Evolutionary conservation across 129 eudicot genomes (phyloP).

Genomic region (Apium graveolens): DNA sequence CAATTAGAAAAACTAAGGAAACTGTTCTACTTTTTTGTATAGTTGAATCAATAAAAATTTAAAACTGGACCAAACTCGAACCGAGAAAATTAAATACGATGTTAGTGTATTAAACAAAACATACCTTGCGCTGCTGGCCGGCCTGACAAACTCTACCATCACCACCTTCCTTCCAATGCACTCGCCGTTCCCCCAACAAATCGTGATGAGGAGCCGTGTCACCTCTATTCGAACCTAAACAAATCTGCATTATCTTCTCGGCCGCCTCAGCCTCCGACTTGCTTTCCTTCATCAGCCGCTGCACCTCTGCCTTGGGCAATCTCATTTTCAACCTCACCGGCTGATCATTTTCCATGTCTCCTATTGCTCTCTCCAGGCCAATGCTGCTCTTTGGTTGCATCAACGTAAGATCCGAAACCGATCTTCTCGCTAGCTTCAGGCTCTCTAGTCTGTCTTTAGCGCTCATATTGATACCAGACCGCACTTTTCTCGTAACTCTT

Average conservation of each 20-base stretch:
- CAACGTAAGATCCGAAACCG: constrained; percentile 57
- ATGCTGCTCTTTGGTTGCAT: constrained; percentile 32
- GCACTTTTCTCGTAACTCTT: constrained; percentile 37
- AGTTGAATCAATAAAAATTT: not conserved
- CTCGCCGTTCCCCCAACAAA: not conserved
- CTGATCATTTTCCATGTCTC: constrained; percentile 8
- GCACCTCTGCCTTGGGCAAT: constrained; percentile 81
- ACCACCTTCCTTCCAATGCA: not conserved
- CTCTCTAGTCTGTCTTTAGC: constrained; percentile 90
- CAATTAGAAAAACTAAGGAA: not conserved
- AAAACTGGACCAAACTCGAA: not conserved
- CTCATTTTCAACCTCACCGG: constrained; percentile 55
- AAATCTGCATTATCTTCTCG: constrained; percentile 52
- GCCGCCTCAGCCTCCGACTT: constrained; percentile 55
- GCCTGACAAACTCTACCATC: not conserved
- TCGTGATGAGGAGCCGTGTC: not conserved
- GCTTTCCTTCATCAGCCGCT: constrained; percentile 64
- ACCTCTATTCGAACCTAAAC: constrained; percentile 22
- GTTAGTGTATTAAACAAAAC: not conserved
- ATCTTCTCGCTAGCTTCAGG: constrained; percentile 62
- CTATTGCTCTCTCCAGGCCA: constrained; percentile 21
- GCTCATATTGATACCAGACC: constrained; percentile 66
- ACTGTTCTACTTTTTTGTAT: not conserved
- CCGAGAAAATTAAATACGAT: too few relatives aligned
- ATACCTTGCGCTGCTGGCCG: not conserved